phyloP scores from a whole-genome alignment of 768 basidiomycete genomes.

The Amanita thiersii region DNA sequence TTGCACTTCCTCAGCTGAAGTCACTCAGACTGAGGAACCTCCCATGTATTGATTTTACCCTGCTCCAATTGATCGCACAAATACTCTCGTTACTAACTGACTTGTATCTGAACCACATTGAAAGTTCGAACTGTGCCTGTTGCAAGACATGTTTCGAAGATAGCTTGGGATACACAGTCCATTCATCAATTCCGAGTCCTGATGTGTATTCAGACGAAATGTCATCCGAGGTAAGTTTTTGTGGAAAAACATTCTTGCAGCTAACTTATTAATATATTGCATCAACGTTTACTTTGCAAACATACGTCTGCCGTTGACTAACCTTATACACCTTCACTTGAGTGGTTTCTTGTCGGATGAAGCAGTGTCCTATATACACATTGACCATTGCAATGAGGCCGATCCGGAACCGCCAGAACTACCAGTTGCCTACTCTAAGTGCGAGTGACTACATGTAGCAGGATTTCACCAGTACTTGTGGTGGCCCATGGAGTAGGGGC shows the following conservation, averaged over 20 bases:
- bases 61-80: conserved; percentile 39
- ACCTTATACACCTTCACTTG: conserved; percentile 43
- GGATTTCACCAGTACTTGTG: not conserved
- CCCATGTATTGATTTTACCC: conserved; percentile 44
- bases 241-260: not conserved
- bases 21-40: conserved; percentile 43
- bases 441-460: too few relatives aligned
- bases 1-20: conserved; percentile 28
- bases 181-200: conserved; percentile 64
- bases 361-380: conserved; percentile 37
- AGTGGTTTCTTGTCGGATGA: conserved; percentile 59
- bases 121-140: conserved; percentile 47
- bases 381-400: conserved; percentile 22
- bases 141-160: conserved; percentile 65
- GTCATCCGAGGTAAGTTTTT: conserved; percentile 43
- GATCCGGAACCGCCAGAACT: not conserved
- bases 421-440: not conserved
- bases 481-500: not conserved
- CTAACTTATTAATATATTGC: not conserved
- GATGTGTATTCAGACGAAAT: conserved; percentile 33
- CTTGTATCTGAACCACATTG: conserved; percentile 52
- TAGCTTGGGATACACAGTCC: conserved; percentile 39
- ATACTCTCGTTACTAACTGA: conserved; percentile 36
- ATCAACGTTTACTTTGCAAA: conserved; percentile 36
- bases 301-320: conserved; percentile 36